A percentile compares a stretch with the other conserved stretches of the same genome.
These are phyloP conservation scores for Rhodotorula babjevae DNA, from an alignment of 768 basidiomycete species.

Conservation along the genomic window DNA sequence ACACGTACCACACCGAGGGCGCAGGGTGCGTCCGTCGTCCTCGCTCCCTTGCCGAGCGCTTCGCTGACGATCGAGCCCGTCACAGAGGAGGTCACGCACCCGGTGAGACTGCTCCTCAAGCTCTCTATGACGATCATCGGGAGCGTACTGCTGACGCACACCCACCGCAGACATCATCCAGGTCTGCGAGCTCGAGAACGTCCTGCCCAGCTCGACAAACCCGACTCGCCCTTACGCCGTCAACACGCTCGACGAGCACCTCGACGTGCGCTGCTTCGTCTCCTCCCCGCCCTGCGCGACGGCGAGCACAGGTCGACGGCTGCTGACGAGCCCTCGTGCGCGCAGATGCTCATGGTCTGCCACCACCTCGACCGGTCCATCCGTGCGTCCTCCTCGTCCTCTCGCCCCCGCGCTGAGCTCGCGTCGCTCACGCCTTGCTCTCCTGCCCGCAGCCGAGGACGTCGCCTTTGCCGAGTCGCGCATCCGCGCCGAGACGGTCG, in stretches of 20 bases:
- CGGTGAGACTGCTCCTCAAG: too few relatives aligned
- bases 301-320: too few relatives aligned
- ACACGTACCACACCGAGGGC: constrained; percentile 76
- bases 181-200: constrained; percentile 63
- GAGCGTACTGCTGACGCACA: too few relatives aligned
- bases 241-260: constrained; percentile 94
- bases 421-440: background rate
- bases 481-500: constrained; percentile 92
- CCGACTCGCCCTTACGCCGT: constrained; percentile 85
- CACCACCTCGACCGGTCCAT: constrained; percentile 78
- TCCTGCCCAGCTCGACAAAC: constrained; percentile 92
- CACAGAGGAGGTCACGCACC: constrained; percentile 90
- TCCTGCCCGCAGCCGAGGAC: constrained; percentile 72
- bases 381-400: background rate
- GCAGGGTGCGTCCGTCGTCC: constrained; percentile 17
- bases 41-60: background rate
- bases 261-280: constrained; percentile 62
- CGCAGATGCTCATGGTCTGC: constrained; percentile 98
- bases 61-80: background rate
- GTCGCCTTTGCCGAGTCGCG: constrained; percentile 93
- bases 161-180: background rate
- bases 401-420: background rate
- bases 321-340: background rate
- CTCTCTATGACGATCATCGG: too few relatives aligned
- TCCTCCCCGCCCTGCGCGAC: too few relatives aligned